Evolutionary conservation across 805 yeast species (phyloP), one percentile per base, ranked within the genome.

Genomic region (Ogataea pilisensis): DNA sequence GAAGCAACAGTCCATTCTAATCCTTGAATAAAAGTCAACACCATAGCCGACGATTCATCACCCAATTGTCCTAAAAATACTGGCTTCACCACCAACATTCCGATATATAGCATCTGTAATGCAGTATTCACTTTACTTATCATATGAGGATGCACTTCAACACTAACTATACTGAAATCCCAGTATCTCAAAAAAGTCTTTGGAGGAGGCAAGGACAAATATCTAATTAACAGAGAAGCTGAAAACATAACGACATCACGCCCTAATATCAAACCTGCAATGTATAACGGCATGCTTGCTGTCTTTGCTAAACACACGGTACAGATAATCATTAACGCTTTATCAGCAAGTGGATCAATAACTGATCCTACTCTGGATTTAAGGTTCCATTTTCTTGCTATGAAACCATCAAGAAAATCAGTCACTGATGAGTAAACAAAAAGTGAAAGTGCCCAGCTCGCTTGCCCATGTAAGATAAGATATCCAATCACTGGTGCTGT

Each of bases 341-440:
- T 93, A 59, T 93, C 99, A 0, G 99, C 99, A 66, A 88, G 72
- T 0, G 99, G 99, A 55, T 93, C 99, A 26, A 95, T 68, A 13
- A 93, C 81, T 0, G 96, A 82, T 0, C 99, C 99, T 6, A 89
- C 75, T 1, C 85, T 82, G 1, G 96, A 80, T 53, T 79, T 75
- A 73, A 84, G 68, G 41, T 87, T 80, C 68, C 63, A 91, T 44
- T 65, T 75, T 41, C 99, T 71, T 4, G 99, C 99, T 47, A 95
- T 78, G 55, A 65, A 85, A 0, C 99, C 99, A 61, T 93, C 99
- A 18, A 90, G 64, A 48, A 86, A 82, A 60, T 93, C 99, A 0
- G 99, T 91, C 4, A 89, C 60, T 48, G 97, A 84, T 0, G 97
- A 89, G 54, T 88, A 89, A 0, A 79, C 70, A 61, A 93, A 91